These are phyloP conservation scores for Glarea lozoyensis DNA, from an alignment of 495 filamentous ascomycete genomes.

Conservation along the genomic window DNA sequence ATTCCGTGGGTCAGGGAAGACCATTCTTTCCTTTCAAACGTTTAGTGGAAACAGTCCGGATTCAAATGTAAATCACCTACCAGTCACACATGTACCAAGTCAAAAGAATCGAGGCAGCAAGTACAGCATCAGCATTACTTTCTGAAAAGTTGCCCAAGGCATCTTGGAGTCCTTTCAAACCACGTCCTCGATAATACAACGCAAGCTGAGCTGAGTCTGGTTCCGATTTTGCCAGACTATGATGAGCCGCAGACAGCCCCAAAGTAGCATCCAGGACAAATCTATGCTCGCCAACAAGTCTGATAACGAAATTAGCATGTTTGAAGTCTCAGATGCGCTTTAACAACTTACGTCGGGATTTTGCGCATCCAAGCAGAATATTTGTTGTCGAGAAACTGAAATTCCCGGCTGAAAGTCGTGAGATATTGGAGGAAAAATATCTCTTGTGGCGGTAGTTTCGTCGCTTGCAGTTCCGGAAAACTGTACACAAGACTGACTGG, in stretches of 20 bases:
- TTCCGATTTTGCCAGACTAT: neutral
- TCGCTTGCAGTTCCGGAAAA: neutral
- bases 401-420: neutral
- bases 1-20: slow-evolving; percentile 2
- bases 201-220: neutral
- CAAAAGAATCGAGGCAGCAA: slow-evolving; percentile 1
- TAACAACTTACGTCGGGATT: neutral
- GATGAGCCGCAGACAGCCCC: neutral
- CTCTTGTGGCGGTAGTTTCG: neutral
- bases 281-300: neutral
- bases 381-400: slow-evolving; percentile 1
- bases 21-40: neutral
- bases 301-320: neutral
- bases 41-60: neutral
- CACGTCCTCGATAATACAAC: slow-evolving; percentile 1
- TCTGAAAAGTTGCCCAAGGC: neutral
- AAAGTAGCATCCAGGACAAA: neutral
- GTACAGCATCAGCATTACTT: slow-evolving; percentile 1
- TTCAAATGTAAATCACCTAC: neutral
- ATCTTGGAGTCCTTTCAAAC: neutral
- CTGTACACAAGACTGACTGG: neutral
- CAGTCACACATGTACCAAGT: slow-evolving; percentile 3
- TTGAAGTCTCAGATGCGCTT: neutral
- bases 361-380: neutral
- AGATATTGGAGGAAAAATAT: neutral